Evolutionary conservation across 2,329 filamentous ascomycete genomes (phyloP).

Genomic region (Sclerotinia sclerotiorum): DNA sequence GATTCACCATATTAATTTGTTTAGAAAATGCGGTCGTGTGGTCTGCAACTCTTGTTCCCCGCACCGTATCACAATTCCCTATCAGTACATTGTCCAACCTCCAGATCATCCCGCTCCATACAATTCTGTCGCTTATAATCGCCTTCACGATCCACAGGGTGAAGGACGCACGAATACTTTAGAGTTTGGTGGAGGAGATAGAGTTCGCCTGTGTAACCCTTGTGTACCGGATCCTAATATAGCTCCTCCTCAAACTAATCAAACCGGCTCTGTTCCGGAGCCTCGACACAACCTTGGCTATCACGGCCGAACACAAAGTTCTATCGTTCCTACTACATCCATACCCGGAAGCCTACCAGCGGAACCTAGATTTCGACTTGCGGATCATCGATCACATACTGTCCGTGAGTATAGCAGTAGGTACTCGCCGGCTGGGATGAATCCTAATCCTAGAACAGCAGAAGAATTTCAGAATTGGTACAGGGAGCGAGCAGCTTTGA

Average conservation of each 20-base stretch:
- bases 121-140: conserved; percentile 23
- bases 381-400: conserved; percentile 15
- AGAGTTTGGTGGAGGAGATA: conserved; percentile 61
- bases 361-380: conserved; percentile 18
- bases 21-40: conserved; percentile 85
- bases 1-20: conserved; percentile 16
- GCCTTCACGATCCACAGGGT: conserved; percentile 29
- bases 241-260: conserved; percentile 48
- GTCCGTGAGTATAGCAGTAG: conserved; percentile 6
- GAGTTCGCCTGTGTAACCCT: conserved; percentile 70
- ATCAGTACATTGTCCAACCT: conserved; percentile 87
- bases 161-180: conserved; percentile 30
- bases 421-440: not conserved
- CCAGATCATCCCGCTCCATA: conserved; percentile 44
- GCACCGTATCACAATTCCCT: conserved; percentile 90
- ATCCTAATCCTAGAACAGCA: conserved; percentile 7
- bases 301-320: conserved; percentile 23
- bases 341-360: conserved; percentile 11
- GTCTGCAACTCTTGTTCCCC: conserved; percentile 90
- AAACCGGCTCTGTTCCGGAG: conserved; percentile 20
- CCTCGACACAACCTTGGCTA: conserved; percentile 25
- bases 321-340: conserved; percentile 11
- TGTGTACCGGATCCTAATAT: conserved; percentile 70
- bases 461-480: conserved; percentile 22
- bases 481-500: conserved; percentile 14